Base-by-base conservation (phyloP, 257 asterid species). In the Solanum virginianum region DNA sequence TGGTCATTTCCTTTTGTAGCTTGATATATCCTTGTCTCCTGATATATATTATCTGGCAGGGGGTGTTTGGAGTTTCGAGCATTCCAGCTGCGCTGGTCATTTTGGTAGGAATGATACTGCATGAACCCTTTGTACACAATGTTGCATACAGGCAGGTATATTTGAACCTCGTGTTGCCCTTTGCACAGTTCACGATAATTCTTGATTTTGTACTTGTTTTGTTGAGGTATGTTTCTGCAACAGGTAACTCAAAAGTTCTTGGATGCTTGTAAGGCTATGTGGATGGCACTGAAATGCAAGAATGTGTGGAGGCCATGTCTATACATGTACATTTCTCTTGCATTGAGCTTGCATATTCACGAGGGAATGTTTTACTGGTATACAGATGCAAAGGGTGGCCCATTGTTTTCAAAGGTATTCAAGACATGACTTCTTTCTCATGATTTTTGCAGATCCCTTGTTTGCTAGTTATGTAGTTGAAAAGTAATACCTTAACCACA, bases 341-440 rank as follows among this genome's bases (percentile, higher is more conserved):
- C 97, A 60, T 85, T 93, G 51, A 93, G 92, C 89, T 87, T 94
- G 72, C 91, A 94, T 77, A 92, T 93, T 79, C 95, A 92, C 53
- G 97, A 93, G 90, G 98, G 97, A 7, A 94, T 90, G 71, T 92
- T 94, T 84, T 93, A 92, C 54, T 94, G 98, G 95, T 93, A 88
- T 15, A 93, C 98, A 8, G 91, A 94, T 85, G 92, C 95, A 11
- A 85, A 84, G 15, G 97, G 87, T 53, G 94, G 97, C 80, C 98
- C 98, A 12, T 92, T 92, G 2, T 94, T 93, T 90, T 92, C 95
- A 24, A 93, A 94, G 91, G 94, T 92, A 85, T 15, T 53, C 36
- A 32, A 32, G 36, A 32, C 36, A 32, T 32, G 36, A 49, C 41
- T 36, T 36, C 41, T 36, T 36, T 36, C 41, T 77, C 26, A 36